phyloP scores from a whole-genome alignment of 2,329 filamentous ascomycete genomes.

The Myriosclerotinia duriaeana region DNA sequence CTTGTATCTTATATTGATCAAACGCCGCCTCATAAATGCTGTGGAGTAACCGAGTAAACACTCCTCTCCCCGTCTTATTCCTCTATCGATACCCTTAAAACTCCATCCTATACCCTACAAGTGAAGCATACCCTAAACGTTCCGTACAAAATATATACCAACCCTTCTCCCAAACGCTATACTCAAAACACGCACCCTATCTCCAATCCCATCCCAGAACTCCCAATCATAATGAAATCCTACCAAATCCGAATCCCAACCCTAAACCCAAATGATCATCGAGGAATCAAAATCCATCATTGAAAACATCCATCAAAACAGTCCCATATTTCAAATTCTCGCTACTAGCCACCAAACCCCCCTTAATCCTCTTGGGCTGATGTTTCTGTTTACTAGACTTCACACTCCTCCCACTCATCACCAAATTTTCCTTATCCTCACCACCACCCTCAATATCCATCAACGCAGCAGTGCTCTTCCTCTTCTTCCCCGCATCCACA shows the following conservation, averaged over 20 bases:
- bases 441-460: neutral
- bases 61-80: neutral
- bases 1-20: neutral
- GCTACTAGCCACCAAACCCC: constrained; percentile 58
- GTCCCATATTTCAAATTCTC: constrained; percentile 27
- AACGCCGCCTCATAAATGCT: neutral
- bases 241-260: constrained; percentile 2
- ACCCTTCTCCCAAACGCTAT: constrained; percentile 6
- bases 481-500: constrained; percentile 14
- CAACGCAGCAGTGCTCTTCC: neutral
- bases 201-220: neutral
- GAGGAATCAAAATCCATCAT: constrained; percentile 51
- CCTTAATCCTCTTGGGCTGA: constrained; percentile 54
- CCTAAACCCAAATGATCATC: neutral
- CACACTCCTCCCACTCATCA: neutral
- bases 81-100: constrained; percentile 2
- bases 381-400: constrained; percentile 4
- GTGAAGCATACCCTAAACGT: neutral
- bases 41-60: neutral
- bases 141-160: neutral
- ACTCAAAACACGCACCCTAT: neutral
- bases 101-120: neutral
- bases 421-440: neutral
- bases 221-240: constrained; percentile 14
- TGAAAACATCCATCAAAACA: constrained; percentile 69